These are phyloP conservation scores for Neurospora sp. DNA, from an alignment of 495 filamentous ascomycete genomes.

Conservation along the genomic window DNA sequence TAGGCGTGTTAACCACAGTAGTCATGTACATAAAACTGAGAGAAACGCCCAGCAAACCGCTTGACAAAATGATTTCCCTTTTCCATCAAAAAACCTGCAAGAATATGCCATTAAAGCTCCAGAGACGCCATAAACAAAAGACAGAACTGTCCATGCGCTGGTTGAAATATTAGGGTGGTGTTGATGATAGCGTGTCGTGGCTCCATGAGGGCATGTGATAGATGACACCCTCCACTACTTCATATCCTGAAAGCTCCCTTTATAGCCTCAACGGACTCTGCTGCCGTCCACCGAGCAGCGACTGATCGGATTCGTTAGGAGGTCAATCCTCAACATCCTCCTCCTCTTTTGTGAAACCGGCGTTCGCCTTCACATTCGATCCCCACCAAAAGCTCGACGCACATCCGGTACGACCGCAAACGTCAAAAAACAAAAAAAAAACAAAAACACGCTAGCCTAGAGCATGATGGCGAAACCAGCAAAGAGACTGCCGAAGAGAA, in stretches of 20 bases:
- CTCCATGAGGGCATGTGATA: neutral
- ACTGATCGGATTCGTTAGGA: neutral
- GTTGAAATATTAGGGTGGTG: neutral
- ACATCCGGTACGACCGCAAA: neutral
- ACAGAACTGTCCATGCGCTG: neutral
- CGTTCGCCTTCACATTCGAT: neutral
- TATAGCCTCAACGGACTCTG: neutral
- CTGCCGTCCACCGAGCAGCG: neutral
- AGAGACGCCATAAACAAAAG: neutral
- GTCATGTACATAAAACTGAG: neutral
- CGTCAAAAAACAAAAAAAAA: neutral
- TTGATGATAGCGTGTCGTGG: neutral
- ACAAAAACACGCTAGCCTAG: slow-evolving; percentile 21
- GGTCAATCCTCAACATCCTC: neutral
- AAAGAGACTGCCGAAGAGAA: slow-evolving; percentile 48
- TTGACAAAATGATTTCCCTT: neutral
- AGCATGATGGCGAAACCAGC: slow-evolving; percentile 55
- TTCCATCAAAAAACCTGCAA: neutral
- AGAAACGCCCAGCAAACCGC: neutral
- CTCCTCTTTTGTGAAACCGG: neutral
- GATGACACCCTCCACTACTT: neutral
- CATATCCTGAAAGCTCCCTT: slow-evolving; percentile 2
- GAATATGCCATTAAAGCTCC: neutral
- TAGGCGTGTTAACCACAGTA: neutral
- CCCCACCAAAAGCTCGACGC: neutral